Base-by-base conservation (phyloP, 257 asterid species). In the Solanum lignicaule region DNA sequence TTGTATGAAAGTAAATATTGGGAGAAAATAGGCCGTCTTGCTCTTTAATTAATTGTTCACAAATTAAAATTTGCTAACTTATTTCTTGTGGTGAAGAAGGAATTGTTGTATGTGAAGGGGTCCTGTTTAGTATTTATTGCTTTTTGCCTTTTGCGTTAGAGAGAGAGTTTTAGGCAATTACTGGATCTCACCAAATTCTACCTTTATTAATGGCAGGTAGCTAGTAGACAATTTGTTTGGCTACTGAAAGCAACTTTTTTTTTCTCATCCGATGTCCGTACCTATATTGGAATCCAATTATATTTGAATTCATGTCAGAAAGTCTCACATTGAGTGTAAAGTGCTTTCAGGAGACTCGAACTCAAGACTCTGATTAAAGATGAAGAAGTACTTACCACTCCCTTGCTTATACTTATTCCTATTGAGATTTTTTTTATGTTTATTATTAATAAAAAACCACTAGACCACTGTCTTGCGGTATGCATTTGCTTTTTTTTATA, bases 191-290 rank as follows among this genome's bases (percentile, higher is more conserved):
- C 31, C 83, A 74, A 36, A 74, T 74, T 39, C n/a, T 6, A 76
- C 84, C 48, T 76, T 76, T 15, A 76, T n/a, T 76, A 39, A n/a
- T 76, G 84, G 36, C 60, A 39, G 55, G 62, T 27, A 39, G n/a
- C 23, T 39, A 76, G 13, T 2, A 76, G 84, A 39, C 84, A 76
- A n/a, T 31, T 76, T n/a, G 36, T 76, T 76, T 76, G 84, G 84
- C 62, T 76, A 55, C 60, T 39, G 60, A 39, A 76, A 76, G 60
- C 58, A 25, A 76, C 15, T n/a, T 76, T 13, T 2, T 46, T 48
- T 48, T 14, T 5, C 20, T 48, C 3, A 15, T 41, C 2, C 15
- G 14, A 15, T 41, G 15, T 11, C 4, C 1, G 15, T 41, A 41
- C 4, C 4, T 4, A 11, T 15, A 15, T 48, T 2, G 1, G 20